Evolutionary conservation across 1,139 yeast species (phyloP).

Genomic region (Diutina siamensis): DNA sequence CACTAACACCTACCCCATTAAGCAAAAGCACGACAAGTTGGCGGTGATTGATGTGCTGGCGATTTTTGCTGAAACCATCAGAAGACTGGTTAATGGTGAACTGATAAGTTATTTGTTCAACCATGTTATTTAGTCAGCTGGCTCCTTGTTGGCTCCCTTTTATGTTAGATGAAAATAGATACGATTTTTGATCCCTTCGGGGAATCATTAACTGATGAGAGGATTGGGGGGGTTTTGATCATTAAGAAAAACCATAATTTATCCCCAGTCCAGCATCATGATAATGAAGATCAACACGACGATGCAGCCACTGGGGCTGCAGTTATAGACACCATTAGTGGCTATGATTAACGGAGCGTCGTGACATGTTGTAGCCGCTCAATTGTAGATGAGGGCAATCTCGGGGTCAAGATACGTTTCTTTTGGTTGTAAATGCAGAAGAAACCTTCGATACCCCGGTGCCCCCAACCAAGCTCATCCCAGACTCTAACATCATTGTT

Average conservation of each 20-base stretch:
- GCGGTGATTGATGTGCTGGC: conserved; percentile 88
- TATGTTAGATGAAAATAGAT: conserved; percentile 2
- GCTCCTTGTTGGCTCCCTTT: background rate
- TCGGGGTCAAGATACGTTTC: too few relatives aligned
- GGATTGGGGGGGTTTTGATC: too few relatives aligned
- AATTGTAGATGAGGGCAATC: too few relatives aligned
- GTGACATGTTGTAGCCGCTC: conserved; percentile 4
- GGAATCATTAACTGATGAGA: background rate
- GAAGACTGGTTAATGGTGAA: conserved; percentile 98
- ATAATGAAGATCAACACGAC: background rate
- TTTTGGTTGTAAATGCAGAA: too few relatives aligned
- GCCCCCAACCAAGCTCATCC: too few relatives aligned
- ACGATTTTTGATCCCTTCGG: conserved; percentile 2
- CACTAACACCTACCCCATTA: conserved; percentile 91
- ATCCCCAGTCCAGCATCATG: background rate
- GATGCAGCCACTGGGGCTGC: conserved; percentile 6
- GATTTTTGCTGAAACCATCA: conserved; percentile 93
- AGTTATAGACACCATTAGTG: conserved; percentile 2
- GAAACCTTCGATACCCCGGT: too few relatives aligned
- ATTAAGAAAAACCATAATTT: too few relatives aligned
- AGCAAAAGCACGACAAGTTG: conserved; percentile 49
- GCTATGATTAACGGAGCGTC: conserved; percentile 5
- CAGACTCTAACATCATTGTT: too few relatives aligned
- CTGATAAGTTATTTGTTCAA: conserved; percentile 87
- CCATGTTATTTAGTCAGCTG: conserved; percentile 7